phyloP scores from a whole-genome alignment of 1,284 basidiomycete genomes.

The Ustilago curta region DNA sequence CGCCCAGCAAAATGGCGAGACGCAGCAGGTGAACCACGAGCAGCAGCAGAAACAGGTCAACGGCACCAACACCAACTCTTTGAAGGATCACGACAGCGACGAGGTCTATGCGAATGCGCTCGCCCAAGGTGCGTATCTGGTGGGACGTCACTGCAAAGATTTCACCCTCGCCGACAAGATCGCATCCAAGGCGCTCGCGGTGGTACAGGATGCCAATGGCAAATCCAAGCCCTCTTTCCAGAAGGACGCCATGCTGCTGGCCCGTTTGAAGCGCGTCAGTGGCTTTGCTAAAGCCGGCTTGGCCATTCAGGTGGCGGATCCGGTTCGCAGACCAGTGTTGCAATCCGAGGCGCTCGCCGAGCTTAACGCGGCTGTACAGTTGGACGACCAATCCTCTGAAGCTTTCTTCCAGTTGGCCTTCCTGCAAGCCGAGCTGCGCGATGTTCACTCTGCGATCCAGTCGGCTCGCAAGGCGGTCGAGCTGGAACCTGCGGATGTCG shows the following conservation, averaged over 20 bases:
- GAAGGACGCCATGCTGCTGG: conserved; percentile 31
- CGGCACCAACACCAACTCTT: conserved; percentile 17
- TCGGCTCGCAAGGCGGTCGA: conserved; percentile 81
- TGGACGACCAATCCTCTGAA: conserved; percentile 74
- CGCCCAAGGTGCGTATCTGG: conserved; percentile 56
- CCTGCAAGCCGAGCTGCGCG: conserved; percentile 76
- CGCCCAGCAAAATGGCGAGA: conserved; percentile 21
- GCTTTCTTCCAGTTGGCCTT: conserved; percentile 74
- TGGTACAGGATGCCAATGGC: conserved; percentile 34
- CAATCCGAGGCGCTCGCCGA: conserved; percentile 64
- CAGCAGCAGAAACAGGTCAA: conserved; percentile 12
- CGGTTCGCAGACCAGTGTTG: conserved; percentile 32
- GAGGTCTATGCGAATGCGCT: conserved; percentile 54
- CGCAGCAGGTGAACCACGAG: conserved; percentile 6
- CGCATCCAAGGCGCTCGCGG: conserved; percentile 46
- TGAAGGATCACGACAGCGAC: conserved; percentile 52
- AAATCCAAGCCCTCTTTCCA: conserved; percentile 34
- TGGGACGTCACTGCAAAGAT: conserved; percentile 48
- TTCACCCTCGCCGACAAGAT: conserved; percentile 50
- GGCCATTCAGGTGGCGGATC: conserved; percentile 43
- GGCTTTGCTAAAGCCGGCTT: conserved; percentile 50
- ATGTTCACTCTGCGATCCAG: conserved; percentile 78
- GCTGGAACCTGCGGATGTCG: conserved; percentile 78
- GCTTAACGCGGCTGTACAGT: conserved; percentile 74
- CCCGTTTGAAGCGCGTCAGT: conserved; percentile 47